These are phyloP conservation scores for Aspergillus candidus DNA, from an alignment of 2,329 filamentous ascomycete genomes.

Conservation along the genomic window DNA sequence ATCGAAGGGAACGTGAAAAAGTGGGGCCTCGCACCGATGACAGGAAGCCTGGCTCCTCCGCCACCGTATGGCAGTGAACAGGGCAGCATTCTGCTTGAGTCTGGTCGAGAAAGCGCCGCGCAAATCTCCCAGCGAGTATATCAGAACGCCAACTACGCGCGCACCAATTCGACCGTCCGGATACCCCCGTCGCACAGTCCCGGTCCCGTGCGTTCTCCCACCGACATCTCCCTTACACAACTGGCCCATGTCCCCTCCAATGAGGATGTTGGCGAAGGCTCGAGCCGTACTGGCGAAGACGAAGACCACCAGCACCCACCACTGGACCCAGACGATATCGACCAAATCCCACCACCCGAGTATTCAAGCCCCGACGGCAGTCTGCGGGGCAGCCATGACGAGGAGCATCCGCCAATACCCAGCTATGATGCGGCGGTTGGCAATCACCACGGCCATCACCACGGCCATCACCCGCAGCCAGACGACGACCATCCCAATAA, in stretches of 20 bases:
- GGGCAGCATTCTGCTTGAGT: conserved; percentile 89
- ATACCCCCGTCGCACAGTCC: conserved; percentile 71
- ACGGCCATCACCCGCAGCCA: neutral
- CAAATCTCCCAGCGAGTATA: conserved; percentile 35
- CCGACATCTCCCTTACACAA: conserved; percentile 90
- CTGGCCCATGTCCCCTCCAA: conserved; percentile 64
- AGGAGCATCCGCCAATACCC: conserved; percentile 65
- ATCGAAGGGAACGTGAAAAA: conserved; percentile 99
- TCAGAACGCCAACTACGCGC: conserved; percentile 59
- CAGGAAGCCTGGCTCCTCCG: conserved; percentile 86
- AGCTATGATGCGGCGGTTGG: conserved; percentile 72
- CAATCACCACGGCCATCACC: conserved; percentile 18
- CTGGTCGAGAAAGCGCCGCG: conserved; percentile 57
- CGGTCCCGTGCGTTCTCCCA: conserved; percentile 82
- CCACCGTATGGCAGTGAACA: conserved; percentile 96
- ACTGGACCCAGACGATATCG: conserved; percentile 25
- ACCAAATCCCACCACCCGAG: conserved; percentile 36
- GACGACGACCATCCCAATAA: conserved; percentile 1
- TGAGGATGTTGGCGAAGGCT: conserved; percentile 66
- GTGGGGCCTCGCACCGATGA: conserved; percentile 95
- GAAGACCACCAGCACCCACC: conserved; percentile 18
- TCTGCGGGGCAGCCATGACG: conserved; percentile 50
- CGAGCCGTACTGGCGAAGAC: conserved; percentile 44
- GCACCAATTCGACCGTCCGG: conserved; percentile 74
- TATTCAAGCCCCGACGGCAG: conserved; percentile 53